These are phyloP conservation scores for Phytophthora hibernalis DNA, from an alignment of 352 stramenopile genomes.

Conservation along the genomic window DNA sequence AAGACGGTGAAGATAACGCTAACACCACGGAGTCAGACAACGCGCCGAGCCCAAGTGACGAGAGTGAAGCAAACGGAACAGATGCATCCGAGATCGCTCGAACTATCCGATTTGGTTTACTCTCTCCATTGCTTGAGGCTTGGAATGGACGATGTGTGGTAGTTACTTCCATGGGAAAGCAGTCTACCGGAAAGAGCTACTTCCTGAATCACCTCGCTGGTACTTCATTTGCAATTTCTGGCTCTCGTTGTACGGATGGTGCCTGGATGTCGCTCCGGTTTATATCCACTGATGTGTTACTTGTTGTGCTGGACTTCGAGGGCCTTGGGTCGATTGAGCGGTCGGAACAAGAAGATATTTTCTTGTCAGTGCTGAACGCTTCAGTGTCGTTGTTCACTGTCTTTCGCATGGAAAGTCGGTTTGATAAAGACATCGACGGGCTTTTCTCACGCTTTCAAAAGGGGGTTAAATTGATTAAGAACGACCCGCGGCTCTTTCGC, in stretches of 20 bases:
- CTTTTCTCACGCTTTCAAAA: conserved; percentile 75
- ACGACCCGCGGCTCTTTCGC: conserved; percentile 57
- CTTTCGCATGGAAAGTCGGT: conserved; percentile 76
- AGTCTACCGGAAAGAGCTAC: conserved; percentile 83
- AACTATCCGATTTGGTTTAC: conserved; percentile 43
- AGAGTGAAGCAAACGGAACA: conserved; percentile 18
- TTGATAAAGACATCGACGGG: conserved; percentile 78
- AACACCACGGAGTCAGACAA: not conserved
- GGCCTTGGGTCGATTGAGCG: conserved; percentile 76
- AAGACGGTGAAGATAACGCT: conserved; percentile 37
- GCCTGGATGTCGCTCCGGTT: conserved; percentile 49
- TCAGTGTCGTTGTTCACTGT: conserved; percentile 74
- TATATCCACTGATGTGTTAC: conserved; percentile 40
- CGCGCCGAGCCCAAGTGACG: not conserved
- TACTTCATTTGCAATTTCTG: conserved; percentile 67
- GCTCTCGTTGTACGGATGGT: conserved; percentile 43
- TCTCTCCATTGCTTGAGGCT: conserved; percentile 40
- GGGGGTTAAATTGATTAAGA: conserved; percentile 63
- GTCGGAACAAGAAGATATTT: conserved; percentile 76
- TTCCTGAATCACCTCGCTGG: conserved; percentile 77
- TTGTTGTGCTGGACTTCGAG: conserved; percentile 82
- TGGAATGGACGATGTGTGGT: conserved; percentile 38
- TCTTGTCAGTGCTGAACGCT: conserved; percentile 77
- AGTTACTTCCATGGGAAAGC: conserved; percentile 53
- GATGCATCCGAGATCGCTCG: conserved; percentile 54